Evolutionary conservation across 1,139 yeast genomes (phyloP), one percentile per base, ranked within the genome.

Genomic region (Candida neerlandica): DNA sequence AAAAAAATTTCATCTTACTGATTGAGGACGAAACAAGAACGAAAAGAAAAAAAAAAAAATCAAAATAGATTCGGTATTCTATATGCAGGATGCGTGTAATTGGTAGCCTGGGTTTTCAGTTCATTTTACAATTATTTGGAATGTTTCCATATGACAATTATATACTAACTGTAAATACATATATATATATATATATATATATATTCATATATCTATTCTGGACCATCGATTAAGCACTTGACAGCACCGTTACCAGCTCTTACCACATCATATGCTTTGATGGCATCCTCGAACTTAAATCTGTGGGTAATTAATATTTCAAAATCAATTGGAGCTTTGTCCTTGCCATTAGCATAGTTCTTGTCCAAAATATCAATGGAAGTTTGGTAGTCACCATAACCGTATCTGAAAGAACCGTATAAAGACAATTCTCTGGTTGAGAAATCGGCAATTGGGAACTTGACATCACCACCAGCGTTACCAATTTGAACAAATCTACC

Each of bases 401-500:
- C 84, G 69, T 91, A 91, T 66, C 97, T 82, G 78, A 89, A 90
- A 53, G 86, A 82, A 35, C 96, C 96, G 62, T 78, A 83, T 62
- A 89, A 71, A 0, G 78, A 75, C 59, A 88, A 68, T 65, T 90
- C 96, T 63, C 84, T 86, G 55, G 82, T 81, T 32, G 85, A 81
- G 56, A 89, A 74, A 54, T 81, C 84, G 39, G 88, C 81, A 61
- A 90, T 82, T 51, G 96, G 96, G 77, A 90, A 84, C 48, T 73
- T 73, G 51, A 86, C 82, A 51, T 78, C 73, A 43, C 83, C 85
- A 44, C 78, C 79, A 18, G 94, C 89, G 76, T 86, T 86, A 40
- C 95, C 96, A 38, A 87, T 88, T 64, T 86, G 91, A 26, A 86
- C 89, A 59, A 77, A 81, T 45, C 81, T 70, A 19, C 92, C 95